A percentile compares a stretch with the other conserved stretches of the same genome.
phyloP scores from a whole-genome alignment of 2,329 filamentous ascomycete genomes.

The Cladophialophora exuberans region DNA sequence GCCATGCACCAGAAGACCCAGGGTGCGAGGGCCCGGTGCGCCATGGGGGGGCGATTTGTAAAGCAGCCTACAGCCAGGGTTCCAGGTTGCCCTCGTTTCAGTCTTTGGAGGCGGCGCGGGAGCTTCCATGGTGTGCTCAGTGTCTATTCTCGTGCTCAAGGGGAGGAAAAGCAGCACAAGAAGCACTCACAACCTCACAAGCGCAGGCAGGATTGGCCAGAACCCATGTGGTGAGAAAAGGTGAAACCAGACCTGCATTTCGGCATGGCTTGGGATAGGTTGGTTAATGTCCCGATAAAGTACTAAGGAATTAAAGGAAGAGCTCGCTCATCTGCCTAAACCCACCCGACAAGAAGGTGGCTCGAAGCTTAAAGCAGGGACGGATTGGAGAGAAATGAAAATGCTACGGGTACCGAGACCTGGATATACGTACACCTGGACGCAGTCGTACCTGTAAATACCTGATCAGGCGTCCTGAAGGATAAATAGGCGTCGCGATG shows the following conservation, averaged over 20 bases:
- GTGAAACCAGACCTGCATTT: conserved; percentile 24
- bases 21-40: conserved; percentile 5
- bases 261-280: conserved; percentile 19
- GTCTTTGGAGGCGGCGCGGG: conserved; percentile 6
- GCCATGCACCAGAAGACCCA: conserved; percentile 4
- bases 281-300: conserved; percentile 8
- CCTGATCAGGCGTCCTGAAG: no score
- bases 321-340: conserved; percentile 6
- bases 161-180: background rate
- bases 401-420: no score
- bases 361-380: background rate
- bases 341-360: background rate
- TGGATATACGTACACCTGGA: no score
- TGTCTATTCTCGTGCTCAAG: background rate
- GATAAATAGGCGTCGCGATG: no score
- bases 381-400: background rate
- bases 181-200: background rate
- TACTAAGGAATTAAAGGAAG: conserved; percentile 8
- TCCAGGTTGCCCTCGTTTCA: conserved; percentile 17
- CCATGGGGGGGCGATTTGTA: conserved; percentile 8
- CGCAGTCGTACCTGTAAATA: no score
- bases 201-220: conserved; percentile 14
- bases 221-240: conserved; percentile 7
- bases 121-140: background rate
- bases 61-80: no score